Conservation (phyloP, 148 eudicot genomes). For the Dysphania ambrosioides region DNA sequence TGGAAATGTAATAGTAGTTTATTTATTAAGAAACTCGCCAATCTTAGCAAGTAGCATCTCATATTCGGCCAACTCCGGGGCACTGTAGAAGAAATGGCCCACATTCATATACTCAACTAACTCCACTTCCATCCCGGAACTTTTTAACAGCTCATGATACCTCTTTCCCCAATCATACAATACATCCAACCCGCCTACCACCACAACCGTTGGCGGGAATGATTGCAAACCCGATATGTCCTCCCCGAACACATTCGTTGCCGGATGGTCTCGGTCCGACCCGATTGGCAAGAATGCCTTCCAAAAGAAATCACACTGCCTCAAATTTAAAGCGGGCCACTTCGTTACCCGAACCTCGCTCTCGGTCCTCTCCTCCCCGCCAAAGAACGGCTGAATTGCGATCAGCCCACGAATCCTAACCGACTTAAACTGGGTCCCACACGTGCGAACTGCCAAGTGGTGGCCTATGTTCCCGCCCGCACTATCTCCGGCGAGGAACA, state of each 20-base stretch:
- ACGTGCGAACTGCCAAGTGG: slow-evolving; percentile 32
- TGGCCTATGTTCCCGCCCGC: slow-evolving; percentile 47
- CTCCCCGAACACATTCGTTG: slow-evolving; percentile 23
- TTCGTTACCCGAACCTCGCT: slow-evolving; percentile 28
- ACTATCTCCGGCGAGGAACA: slow-evolving; percentile 43
- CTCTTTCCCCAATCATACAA: slow-evolving; percentile 39
- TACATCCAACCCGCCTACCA: slow-evolving; percentile 36
- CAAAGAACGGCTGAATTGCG: slow-evolving; percentile 39
- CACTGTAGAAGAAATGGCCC: slow-evolving; percentile 30
- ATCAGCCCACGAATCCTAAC: slow-evolving; percentile 32
- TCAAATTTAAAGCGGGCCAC: background rate
- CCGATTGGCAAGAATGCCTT: slow-evolving; percentile 42
- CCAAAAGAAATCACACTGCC: slow-evolving; percentile 36
- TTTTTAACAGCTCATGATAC: slow-evolving; percentile 31
- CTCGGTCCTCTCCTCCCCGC: slow-evolving; percentile 41
- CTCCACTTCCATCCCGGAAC: slow-evolving; percentile 34
- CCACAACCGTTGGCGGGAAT: slow-evolving; percentile 35
- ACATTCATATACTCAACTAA: slow-evolving; percentile 36
- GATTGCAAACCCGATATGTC: slow-evolving; percentile 17
- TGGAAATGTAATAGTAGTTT: no score
- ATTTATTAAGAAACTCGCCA: slow-evolving; percentile 21
- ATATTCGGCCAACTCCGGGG: slow-evolving; percentile 25
- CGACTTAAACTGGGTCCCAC: slow-evolving; percentile 14
- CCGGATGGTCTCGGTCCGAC: slow-evolving; percentile 39
- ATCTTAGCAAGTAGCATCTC: slow-evolving; percentile 17